Base-by-base conservation (phyloP, 176 grass and related monocot species). In the Aegilops speltoides region DNA sequence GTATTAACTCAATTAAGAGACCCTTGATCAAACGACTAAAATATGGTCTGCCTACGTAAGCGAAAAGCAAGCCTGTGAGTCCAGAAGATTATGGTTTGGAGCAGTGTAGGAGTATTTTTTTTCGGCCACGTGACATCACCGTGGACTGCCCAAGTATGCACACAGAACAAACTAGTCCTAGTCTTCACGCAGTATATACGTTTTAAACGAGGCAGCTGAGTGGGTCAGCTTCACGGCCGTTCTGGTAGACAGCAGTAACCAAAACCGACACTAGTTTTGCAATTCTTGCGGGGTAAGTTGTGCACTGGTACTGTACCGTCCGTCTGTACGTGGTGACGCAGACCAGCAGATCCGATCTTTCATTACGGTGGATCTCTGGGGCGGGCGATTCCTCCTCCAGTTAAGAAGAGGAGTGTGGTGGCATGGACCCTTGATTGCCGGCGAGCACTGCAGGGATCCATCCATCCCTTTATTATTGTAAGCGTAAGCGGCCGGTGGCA, bases 341-440 rank as follows among this genome's bases (percentile, higher is more conserved):
- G 87, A 89, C 50, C 66, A 28, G 66, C 56, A 40, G 88, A 89
- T 76, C 88, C n/a, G 37, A 81, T 82, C 78, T 64, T 48, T 15
- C 43, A 46, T 46, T 15, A 48, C 19, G 56, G 15, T 4, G 56
- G 40, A 63, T 73, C 75, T 64, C 7, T 10, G 73, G 15, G 65
- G 1, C 5, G 68, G 65, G 1, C 3, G 68, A 41, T 83, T 72
- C 54, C 19, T 20, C 50, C 66, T 33, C 65, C 31, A 68, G 41
- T 43, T 43, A 43, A 43, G 66, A 50, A 14, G 3, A 56, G 19
- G 16, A 12, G 16, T 12, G 36, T 33, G 7, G 87, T 70, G 83
- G 34, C 82, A 38, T 25, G 52, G 64, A 80, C 80, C 77, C 33
- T 36, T 48, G 68, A 84, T 80, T 73, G 83, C 41, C 36, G 31